Evolutionary conservation across 2,329 filamentous ascomycete genomes (phyloP), one percentile per base, ranked within the genome.

Genomic region (Epichloe bromicola): DNA sequence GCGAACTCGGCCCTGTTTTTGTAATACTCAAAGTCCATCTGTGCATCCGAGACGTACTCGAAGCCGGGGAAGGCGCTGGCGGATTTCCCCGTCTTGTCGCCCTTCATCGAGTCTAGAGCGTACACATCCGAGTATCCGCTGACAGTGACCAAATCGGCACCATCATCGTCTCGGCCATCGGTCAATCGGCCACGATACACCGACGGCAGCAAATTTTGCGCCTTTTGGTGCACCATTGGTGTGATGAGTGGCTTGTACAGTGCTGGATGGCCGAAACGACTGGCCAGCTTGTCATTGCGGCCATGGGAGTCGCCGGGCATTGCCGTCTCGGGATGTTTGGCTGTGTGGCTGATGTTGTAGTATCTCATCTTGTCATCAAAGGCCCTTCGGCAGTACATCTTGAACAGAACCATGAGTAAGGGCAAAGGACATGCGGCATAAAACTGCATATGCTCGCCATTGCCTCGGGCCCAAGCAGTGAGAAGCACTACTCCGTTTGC

Each of bases 161-260:
- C 71, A n/a, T 74, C 75, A 2, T 74, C 74, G 26, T 80, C 78
- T 30, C 81, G 76, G 1, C 80, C 78, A 51, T 88, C 83, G 2
- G 75, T 77, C 23, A 95, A 70, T 4, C 91, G 83, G 11, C 90
- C 91, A 23, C 82, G 82, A 65, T 96, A 96, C 47, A 98, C 76
- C 42, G 86, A 80, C n/a, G 85, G 83, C 10, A 98, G 76, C 40
- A 93, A 76, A 53, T 93, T 89, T 60, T 93, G 87, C 2, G 88
- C 88, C 67, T 86, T 95, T 50, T 88, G 85, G 60, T 94, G 85
- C 3, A 97, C 91, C 90, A 97, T 96, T 3, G 91, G 91, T 0
- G 89, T 95, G 59, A 91, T 90, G 19, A 97, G 75, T 3, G 86
- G 85, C 66, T 86, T 86, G 72, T 93, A 95, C 15, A 97, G 75